Evolutionary conservation across 2,329 filamentous ascomycete genomes (phyloP), one percentile per base, ranked within the genome.

Genomic region (Pezicula neosporulosa): DNA sequence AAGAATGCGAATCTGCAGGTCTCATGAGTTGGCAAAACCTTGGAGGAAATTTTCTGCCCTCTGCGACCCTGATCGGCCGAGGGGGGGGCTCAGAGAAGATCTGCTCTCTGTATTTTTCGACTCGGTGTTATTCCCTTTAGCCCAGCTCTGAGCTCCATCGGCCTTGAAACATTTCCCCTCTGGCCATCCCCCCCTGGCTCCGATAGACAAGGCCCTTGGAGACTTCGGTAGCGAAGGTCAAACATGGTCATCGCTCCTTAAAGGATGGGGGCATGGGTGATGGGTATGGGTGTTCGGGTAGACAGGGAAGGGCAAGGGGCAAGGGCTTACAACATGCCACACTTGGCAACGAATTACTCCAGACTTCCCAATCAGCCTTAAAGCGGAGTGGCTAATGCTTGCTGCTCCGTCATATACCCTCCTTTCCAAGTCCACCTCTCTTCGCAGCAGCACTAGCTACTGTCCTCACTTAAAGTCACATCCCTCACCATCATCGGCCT

Each of bases 291-390:
- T 58, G 24, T 47, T 54, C 60, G 56, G 56, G 54, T 57, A 60
- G 55, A 13, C 57, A 59, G 52, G 57, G 57, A 51, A 60, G 19
- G 35, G 47, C 36, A 56, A 52, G 42, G 52, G 53, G 44, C 49
- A 46, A 52, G 55, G 55, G 59, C 50, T 52, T 50, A 48, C 44
- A 53, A 56, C 48, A 33, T 43, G 16, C 49, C 52, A 52, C 33
- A 37, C 56, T 61, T 60, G 58, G 57, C 59, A 54, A 48, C 52
- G 44, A 47, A 56, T 58, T 60, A 62, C 61, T 64, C 60, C 63
- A 63, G 62, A 64, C 60, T 60, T 63, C 55, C 58, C 58, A 64
- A 65, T 63, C 63, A 65, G 63, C 62, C 63, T 66, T 65, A 66
- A 64, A 63, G 57, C 57, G 56, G 60, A 61, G 46, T 27, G 57